A percentile compares a stretch with the other conserved stretches of the same genome.
Conservation (phyloP, 2,329 filamentous ascomycete genomes). For the Grosmannia clavigera region DNA sequence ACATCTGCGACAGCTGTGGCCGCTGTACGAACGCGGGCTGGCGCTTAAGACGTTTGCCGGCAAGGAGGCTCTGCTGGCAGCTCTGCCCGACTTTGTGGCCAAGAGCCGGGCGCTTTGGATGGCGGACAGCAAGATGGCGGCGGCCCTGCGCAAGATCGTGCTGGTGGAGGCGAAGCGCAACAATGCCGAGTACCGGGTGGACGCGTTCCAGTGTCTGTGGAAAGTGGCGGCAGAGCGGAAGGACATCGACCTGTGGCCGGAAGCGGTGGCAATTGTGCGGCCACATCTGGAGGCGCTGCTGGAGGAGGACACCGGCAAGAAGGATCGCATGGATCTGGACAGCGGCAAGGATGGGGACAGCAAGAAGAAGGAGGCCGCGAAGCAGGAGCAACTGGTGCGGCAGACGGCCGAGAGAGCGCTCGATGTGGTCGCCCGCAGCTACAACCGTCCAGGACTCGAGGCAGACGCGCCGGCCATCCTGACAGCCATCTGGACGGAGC, state of each 20-base stretch:
- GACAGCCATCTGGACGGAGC: constrained; percentile 23
- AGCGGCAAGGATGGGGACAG: neutral
- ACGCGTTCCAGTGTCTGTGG: constrained; percentile 62
- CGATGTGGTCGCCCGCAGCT: constrained; percentile 37
- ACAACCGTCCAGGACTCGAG: constrained; percentile 28
- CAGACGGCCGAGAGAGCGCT: constrained; percentile 36
- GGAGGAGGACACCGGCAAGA: constrained; percentile 43
- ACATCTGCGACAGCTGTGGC: constrained; percentile 61
- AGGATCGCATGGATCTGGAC: constrained; percentile 4
- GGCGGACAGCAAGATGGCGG: constrained; percentile 37
- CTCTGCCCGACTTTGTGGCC: constrained; percentile 66
- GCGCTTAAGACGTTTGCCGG: constrained; percentile 84
- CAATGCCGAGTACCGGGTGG: constrained; percentile 69
- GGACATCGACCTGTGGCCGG: constrained; percentile 58
- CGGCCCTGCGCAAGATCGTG: constrained; percentile 66
- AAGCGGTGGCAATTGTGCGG: constrained; percentile 51
- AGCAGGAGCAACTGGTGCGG: constrained; percentile 24
- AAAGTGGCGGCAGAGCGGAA: constrained; percentile 59
- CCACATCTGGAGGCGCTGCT: constrained; percentile 48
- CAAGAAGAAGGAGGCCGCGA: constrained; percentile 12
- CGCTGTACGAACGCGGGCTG: constrained; percentile 67
- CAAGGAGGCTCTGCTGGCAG: constrained; percentile 73
- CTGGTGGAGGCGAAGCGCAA: constrained; percentile 84
- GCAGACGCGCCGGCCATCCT: constrained; percentile 26
- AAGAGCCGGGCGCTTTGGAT: constrained; percentile 48